Evolutionary conservation across 2,329 filamentous ascomycete genomes (phyloP), one percentile per base, ranked within the genome.

Genomic region (Penicillium concentricum): DNA sequence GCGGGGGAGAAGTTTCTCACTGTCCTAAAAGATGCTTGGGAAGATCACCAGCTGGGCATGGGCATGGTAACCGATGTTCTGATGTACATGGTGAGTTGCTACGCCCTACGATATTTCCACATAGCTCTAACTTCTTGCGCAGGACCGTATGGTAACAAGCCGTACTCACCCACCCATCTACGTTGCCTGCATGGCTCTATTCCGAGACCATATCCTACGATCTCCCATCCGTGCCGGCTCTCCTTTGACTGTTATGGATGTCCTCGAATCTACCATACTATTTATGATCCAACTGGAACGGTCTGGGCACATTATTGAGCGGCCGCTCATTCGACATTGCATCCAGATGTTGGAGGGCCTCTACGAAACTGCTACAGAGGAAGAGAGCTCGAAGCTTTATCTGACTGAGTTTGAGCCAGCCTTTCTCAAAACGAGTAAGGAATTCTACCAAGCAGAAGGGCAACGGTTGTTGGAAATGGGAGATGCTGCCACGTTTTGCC

Each of bases 41-140:
- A 92, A 59, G 89, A 95, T 61, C 92, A 99, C 70, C 90, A 92
- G 70, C 84, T 90, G 55, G 92, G 90, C 43, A 96, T 96, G 90
- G 92, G 91, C 70, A 97, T 97, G 93, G 88, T 91, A 49, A 92
- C 92, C 4, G 94, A 97, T 73, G 91, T 97, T 32, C 81, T 97
- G 50, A 97, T 97, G 92, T 97, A 97, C 70, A 91, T 99, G 81
- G 84, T 86, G 70, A 68, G 79, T 68, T 30, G 0, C 24, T 15
- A 22, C 6, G 12, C 34, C 16, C 13, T n/a, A 4, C 1, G 3
- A 8, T 41, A 26, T 35, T n/a, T 5, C 9, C 15, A 26, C n/a
- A 35, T 15, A 24, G 18, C 4, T 22, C 56, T 58, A 24, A 63
- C 50, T 20, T 34, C n/a, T 47, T 41, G 43, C n/a, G 22, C 38